Evolutionary conservation across 2,329 filamentous ascomycete species (phyloP).

Genomic region (Penicillium griseofulvum): DNA sequence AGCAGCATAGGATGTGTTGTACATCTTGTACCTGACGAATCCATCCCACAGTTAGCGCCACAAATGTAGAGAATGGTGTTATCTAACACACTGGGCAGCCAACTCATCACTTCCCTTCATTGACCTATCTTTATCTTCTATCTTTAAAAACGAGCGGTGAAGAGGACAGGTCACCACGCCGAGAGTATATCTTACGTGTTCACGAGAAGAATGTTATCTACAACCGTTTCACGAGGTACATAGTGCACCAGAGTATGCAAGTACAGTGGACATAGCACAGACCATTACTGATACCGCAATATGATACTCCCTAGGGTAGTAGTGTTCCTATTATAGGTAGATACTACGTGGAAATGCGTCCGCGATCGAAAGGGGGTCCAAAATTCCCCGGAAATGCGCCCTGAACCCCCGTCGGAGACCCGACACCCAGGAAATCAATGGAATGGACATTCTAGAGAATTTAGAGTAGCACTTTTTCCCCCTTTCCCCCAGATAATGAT

Average conservation of each 20-base stretch:
- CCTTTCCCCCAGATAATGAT: constrained; percentile 6
- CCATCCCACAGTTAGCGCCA: neutral
- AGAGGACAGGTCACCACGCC: constrained; percentile 5
- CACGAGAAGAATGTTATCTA: constrained; percentile 2
- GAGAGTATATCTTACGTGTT: neutral
- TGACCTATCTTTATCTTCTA: neutral
- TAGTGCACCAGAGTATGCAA: neutral
- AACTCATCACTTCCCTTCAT: constrained; percentile 1
- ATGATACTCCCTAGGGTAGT: neutral
- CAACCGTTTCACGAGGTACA: neutral
- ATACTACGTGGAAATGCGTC: neutral
- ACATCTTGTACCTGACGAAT: constrained; percentile 10
- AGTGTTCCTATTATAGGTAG: neutral
- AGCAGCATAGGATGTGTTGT: constrained; percentile 7
- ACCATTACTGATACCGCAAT: neutral
- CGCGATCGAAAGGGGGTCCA: neutral
- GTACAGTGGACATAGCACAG: neutral
- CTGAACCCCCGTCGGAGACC: constrained; percentile 5
- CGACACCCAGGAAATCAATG: constrained; percentile 12
- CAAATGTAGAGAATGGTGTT: neutral
- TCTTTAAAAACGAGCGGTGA: constrained; percentile 9
- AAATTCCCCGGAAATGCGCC: neutral
- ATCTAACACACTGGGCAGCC: neutral
- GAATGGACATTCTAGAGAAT: constrained; percentile 10
- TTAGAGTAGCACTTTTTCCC: neutral